Evolutionary conservation across 2,329 filamentous ascomycete species (phyloP).

Genomic region (Pestalotiopsis sp.): DNA sequence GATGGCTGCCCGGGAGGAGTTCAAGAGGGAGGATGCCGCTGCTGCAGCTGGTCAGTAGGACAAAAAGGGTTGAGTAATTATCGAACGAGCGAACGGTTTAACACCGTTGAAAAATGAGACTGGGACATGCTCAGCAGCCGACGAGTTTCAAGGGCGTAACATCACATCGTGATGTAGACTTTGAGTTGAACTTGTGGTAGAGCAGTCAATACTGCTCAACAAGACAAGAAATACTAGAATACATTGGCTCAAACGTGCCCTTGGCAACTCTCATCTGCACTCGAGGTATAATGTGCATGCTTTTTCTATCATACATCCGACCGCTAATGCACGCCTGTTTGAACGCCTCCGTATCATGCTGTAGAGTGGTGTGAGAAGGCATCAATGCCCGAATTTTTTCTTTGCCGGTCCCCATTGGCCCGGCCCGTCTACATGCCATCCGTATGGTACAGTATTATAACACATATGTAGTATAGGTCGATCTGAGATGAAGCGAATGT

Average conservation of each 20-base stretch:
- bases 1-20: slow-evolving; percentile 56
- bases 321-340: slow-evolving; percentile 19
- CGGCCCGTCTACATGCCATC: slow-evolving; percentile 16
- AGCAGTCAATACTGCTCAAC: not conserved
- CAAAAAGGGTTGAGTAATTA: not conserved
- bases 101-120: not conserved
- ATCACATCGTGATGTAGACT: not conserved
- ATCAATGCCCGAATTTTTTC: not conserved
- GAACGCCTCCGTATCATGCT: slow-evolving; percentile 27
- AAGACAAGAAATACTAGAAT: not conserved
- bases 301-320: slow-evolving; percentile 31
- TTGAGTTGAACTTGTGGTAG: slow-evolving; percentile 1
- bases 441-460: slow-evolving; percentile 33
- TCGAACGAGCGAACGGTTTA: not conserved
- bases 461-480: slow-evolving; percentile 19
- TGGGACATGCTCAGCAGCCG: not conserved
- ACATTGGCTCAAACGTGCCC: slow-evolving; percentile 8
- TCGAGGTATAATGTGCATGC: slow-evolving; percentile 7
- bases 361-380: slow-evolving; percentile 31
- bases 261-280: slow-evolving; percentile 20
- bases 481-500: slow-evolving; percentile 6
- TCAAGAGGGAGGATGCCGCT: slow-evolving; percentile 44
- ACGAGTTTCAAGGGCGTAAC: not conserved
- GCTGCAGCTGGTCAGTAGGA: not conserved
- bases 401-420: slow-evolving; percentile 5